Base-by-base conservation (phyloP, 768 basidiomycete species). In the Tephrocybe sp. region DNA sequence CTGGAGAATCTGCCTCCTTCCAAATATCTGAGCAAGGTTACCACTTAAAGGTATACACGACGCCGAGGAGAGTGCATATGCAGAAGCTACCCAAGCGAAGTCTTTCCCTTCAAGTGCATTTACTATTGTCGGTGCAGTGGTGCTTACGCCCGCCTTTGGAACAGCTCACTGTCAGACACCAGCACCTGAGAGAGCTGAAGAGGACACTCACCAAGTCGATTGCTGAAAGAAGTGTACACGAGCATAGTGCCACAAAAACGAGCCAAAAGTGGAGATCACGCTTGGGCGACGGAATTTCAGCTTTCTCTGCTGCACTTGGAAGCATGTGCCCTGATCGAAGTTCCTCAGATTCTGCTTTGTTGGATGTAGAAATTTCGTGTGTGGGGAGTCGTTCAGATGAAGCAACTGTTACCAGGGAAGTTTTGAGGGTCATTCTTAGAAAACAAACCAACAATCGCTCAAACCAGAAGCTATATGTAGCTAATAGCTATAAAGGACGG, bases 21-120 rank as follows among this genome's bases (percentile, higher is more conserved):
- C 52, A 26, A 53, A 53, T 16, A 70, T 61, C 41, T 71, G 54
- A 3, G 68, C 68, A 2, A 70, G 41, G 25, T 60, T 59, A 0
- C 69, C 70, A 9, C 54, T 60, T 36, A 69, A 35, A 4, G 70
- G 68, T 11, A 70, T 54, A 34, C 68, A 57, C 0, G 69, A 67
- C 0, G 70, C 62, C 4, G 61, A 58, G 1, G 62, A 59, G 3
- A 67, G 60, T 0, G 62, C 50, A 18, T 64, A 67, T 12, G 62
- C 59, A 15, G 61, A 56, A 13, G 53, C 55, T 4, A 63, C 58
- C 65, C 65, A 67, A 1, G 61, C 41, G 19, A 59, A 71, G 38
- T 55, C 50, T 13, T 46, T 55, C 19, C 60, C 61, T 28, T 63
- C 21, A 2, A 72, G 57, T 11, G 66, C 64, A 13, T 54, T 46